A percentile compares a stretch with the other conserved stretches of the same genome.
These are phyloP conservation scores for Sarcomyxa edulis DNA, from an alignment of 768 basidiomycete genomes.

Conservation along the genomic window DNA sequence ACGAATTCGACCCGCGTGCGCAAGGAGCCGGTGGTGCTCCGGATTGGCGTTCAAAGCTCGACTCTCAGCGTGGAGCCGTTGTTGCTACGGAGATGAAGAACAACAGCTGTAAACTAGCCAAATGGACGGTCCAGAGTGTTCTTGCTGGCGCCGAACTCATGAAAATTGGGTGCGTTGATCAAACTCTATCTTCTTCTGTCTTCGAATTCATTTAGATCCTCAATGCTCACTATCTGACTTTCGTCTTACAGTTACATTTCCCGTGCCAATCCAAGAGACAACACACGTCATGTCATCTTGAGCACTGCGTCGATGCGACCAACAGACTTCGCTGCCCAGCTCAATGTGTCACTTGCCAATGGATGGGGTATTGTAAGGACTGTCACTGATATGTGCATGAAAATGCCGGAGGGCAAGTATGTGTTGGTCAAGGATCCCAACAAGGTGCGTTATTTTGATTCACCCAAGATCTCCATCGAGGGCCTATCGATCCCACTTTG, in stretches of 20 bases:
- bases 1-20: slow-evolving; percentile 92
- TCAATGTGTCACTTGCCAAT: slow-evolving; percentile 91
- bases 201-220: slow-evolving; percentile 7
- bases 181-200: slow-evolving; percentile 1
- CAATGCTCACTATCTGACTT: slow-evolving; percentile 6
- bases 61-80: slow-evolving; percentile 94
- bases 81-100: slow-evolving; percentile 99
- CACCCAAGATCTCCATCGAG: too few species aligned
- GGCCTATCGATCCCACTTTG: slow-evolving; percentile 1
- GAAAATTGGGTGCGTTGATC: slow-evolving; percentile 86
- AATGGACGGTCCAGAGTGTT: slow-evolving; percentile 95
- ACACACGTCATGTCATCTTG: slow-evolving; percentile 91
- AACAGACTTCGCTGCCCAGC: slow-evolving; percentile 88
- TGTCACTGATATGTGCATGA: slow-evolving; percentile 90
- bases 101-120: slow-evolving; percentile 94
- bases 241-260: slow-evolving; percentile 75
- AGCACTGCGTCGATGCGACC: slow-evolving; percentile 95
- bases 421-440: slow-evolving; percentile 97
- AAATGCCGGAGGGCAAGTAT: slow-evolving; percentile 97
- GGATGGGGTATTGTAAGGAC: slow-evolving; percentile 99
- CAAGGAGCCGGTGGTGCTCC: slow-evolving; percentile 91
- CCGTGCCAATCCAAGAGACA: slow-evolving; percentile 89
- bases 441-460: slow-evolving; percentile 55
- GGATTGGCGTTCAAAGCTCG: slow-evolving; percentile 98
- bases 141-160: slow-evolving; percentile 93